Conservation (phyloP, 2,329 filamentous ascomycete species). For the Ampelomyces quisqualis region DNA sequence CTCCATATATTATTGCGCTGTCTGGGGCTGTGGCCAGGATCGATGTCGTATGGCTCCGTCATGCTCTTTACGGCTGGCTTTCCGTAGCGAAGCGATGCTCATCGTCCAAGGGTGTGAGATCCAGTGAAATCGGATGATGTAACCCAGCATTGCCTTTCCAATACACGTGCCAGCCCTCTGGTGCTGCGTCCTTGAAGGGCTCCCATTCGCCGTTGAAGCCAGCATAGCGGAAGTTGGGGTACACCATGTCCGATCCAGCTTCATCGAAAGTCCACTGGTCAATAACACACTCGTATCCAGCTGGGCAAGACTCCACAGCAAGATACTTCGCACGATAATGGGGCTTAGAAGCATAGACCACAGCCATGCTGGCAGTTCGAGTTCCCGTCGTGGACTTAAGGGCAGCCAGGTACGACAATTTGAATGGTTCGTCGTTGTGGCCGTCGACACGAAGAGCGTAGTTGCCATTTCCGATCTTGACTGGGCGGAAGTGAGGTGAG, state of each 20-base stretch:
- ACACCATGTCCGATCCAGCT: neutral
- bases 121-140: slow-evolving; percentile 8
- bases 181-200: slow-evolving; percentile 19
- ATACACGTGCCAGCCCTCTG: slow-evolving; percentile 24
- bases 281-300: slow-evolving; percentile 13
- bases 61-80: too few species aligned
- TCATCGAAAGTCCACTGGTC: slow-evolving; percentile 14
- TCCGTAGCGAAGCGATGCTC: neutral
- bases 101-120: slow-evolving; percentile 8
- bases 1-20: too few species aligned
- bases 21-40: neutral
- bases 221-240: slow-evolving; percentile 10
- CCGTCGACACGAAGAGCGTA: slow-evolving; percentile 17
- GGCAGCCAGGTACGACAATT: slow-evolving; percentile 17
- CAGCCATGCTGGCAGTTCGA: slow-evolving; percentile 11
- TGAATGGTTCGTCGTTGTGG: slow-evolving; percentile 10
- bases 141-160: slow-evolving; percentile 17
- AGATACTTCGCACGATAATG: slow-evolving; percentile 5
- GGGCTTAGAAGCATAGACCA: slow-evolving; percentile 13
- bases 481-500: slow-evolving; percentile 14
- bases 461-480: slow-evolving; percentile 10
- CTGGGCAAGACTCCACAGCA: slow-evolving; percentile 12
- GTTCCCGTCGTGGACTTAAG: slow-evolving; percentile 12
- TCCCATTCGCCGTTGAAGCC: slow-evolving; percentile 18
- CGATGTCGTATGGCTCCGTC: too few species aligned